These are phyloP conservation scores for Hypoxylon sp. DNA, from an alignment of 2,329 filamentous ascomycete species.

Conservation along the genomic window DNA sequence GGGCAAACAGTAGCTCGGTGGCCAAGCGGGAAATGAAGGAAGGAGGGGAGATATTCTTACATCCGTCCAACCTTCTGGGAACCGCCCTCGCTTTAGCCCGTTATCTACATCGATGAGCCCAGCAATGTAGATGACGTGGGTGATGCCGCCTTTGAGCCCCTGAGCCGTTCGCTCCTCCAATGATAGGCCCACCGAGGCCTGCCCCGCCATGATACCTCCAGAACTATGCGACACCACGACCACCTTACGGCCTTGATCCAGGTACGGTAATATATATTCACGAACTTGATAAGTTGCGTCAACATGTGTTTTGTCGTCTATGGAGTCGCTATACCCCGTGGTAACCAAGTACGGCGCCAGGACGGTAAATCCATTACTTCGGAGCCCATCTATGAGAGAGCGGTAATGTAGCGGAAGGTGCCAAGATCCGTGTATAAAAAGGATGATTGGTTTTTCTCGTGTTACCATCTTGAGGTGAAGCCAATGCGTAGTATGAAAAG, in stretches of 20 bases:
- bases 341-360: conserved; percentile 21
- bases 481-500: neutral
- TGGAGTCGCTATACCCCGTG: conserved; percentile 22
- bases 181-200: conserved; percentile 31
- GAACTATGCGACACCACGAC: conserved; percentile 42
- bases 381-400: conserved; percentile 23
- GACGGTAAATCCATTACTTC: conserved; percentile 18
- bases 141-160: conserved; percentile 34
- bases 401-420: conserved; percentile 27
- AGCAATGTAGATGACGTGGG: conserved; percentile 34
- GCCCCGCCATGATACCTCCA: conserved; percentile 30
- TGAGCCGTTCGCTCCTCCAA: conserved; percentile 27
- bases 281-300: conserved; percentile 20
- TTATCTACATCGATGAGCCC: conserved; percentile 18
- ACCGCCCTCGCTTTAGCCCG: neutral
- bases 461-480: conserved; percentile 7
- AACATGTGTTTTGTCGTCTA: conserved; percentile 25
- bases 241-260: conserved; percentile 28
- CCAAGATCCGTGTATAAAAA: conserved; percentile 29
- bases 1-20: neutral
- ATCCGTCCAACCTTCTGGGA: conserved; percentile 23
- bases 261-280: conserved; percentile 10
- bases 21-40: neutral
- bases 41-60: conserved; percentile 18
- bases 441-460: conserved; percentile 21